Conservation (phyloP, 192 early-diverging fungal genomes). For the Dissophora globulifera region DNA sequence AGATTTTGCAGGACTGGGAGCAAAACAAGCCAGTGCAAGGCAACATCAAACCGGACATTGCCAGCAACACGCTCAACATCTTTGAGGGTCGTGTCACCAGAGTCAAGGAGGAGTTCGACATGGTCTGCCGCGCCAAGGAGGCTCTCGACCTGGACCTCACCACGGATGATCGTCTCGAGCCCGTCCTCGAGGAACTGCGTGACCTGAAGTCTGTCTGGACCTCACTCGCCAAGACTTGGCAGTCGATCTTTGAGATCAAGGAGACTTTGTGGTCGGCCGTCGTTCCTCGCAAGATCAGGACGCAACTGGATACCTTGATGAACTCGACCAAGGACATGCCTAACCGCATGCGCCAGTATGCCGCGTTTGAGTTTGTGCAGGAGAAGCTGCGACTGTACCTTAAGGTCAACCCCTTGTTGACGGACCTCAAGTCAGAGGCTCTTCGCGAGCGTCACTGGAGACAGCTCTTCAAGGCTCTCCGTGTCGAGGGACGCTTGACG, state of each 20-base stretch:
- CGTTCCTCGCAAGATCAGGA: constrained; percentile 90
- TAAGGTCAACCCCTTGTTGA: constrained; percentile 82
- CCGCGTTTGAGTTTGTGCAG: constrained; percentile 95
- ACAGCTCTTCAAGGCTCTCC: constrained; percentile 87
- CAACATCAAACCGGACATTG: constrained; percentile 87
- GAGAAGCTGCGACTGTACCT: constrained; percentile 82
- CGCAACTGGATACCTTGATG: constrained; percentile 85
- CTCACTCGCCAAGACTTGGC: constrained; percentile 85
- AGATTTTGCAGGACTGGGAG: constrained; percentile 92
- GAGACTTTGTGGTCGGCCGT: constrained; percentile 89
- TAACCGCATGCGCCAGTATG: constrained; percentile 97
- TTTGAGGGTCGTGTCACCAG: constrained; percentile 87
- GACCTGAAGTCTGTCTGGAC: constrained; percentile 96
- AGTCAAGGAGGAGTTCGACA: constrained; percentile 86
- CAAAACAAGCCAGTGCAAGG: constrained; percentile 95
- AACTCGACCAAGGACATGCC: constrained; percentile 91
- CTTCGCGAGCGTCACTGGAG: constrained; percentile 98
- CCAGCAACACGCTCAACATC: constrained; percentile 81
- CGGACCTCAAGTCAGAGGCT: constrained; percentile 96
- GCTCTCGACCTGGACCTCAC: constrained; percentile 87
- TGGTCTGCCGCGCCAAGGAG: constrained; percentile 91
- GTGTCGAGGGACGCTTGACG: constrained; percentile 73
- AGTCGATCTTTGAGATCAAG: constrained; percentile 81
- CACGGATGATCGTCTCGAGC: constrained; percentile 76
- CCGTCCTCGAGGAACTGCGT: constrained; percentile 89